Conservation (phyloP, 2,329 filamentous ascomycete species). For the Aspergillus ibericus region DNA sequence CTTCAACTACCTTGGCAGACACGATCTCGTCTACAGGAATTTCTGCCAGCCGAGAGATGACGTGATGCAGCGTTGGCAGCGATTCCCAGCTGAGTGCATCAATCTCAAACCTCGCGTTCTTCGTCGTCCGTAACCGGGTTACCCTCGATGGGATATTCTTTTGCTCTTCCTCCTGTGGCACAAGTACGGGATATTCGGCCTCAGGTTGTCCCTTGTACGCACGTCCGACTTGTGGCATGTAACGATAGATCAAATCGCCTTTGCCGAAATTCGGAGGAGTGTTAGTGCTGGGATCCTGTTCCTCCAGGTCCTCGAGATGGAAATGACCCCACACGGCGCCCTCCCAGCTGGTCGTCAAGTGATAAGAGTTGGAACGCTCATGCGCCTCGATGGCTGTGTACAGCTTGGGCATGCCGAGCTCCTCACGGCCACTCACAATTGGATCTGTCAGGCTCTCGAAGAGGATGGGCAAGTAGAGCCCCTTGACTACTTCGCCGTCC, state of each 20-base stretch:
- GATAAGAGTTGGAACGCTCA: slow-evolving; percentile 37
- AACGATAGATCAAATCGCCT: slow-evolving; percentile 55
- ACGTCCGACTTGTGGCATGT: slow-evolving; percentile 57
- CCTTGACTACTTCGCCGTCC: slow-evolving; percentile 49
- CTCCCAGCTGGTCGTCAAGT: slow-evolving; percentile 45
- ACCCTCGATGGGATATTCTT: slow-evolving; percentile 29
- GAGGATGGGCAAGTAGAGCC: slow-evolving; percentile 58
- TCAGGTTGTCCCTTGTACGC: slow-evolving; percentile 52
- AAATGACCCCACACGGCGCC: slow-evolving; percentile 45
- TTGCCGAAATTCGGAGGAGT: slow-evolving; percentile 21
- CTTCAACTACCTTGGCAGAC: slow-evolving; percentile 57
- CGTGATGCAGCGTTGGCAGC: slow-evolving; percentile 62
- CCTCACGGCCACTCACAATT: slow-evolving; percentile 60
- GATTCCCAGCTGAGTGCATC: slow-evolving; percentile 53
- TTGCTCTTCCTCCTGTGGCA: slow-evolving; percentile 33
- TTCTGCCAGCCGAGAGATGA: slow-evolving; percentile 54
- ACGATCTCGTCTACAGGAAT: slow-evolving; percentile 60
- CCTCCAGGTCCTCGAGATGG: slow-evolving; percentile 35
- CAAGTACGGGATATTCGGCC: slow-evolving; percentile 53
- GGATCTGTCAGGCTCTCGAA: slow-evolving; percentile 62
- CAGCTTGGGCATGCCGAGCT: slow-evolving; percentile 63
- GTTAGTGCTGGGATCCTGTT: slow-evolving; percentile 23
- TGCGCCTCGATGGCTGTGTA: slow-evolving; percentile 53
- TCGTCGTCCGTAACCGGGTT: slow-evolving; percentile 27
- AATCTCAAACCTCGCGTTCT: slow-evolving; percentile 49